Conservation (phyloP, 306 rosid species). For the Astragalus glycyphyllos region DNA sequence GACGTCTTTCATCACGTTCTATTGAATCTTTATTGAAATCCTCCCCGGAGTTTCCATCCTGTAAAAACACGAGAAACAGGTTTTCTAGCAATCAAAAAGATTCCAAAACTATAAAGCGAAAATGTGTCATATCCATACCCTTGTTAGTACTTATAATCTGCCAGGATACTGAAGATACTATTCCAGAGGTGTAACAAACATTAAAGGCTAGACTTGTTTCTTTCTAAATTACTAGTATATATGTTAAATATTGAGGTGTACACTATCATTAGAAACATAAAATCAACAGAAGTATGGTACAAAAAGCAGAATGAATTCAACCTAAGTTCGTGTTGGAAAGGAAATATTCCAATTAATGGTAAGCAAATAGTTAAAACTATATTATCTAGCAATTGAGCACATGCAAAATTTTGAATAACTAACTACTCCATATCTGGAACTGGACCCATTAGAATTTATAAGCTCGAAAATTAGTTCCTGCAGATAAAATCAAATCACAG, state of each 20-base stretch:
- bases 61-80: slow-evolving; percentile 32
- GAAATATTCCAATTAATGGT: slow-evolving; percentile 7
- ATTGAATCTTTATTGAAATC: slow-evolving; percentile 93
- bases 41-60: slow-evolving; percentile 97
- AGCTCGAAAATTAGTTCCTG: neutral
- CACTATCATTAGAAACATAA: slow-evolving; percentile 7
- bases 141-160: slow-evolving; percentile 20
- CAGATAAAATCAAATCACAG: neutral
- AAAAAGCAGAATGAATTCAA: slow-evolving; percentile 5
- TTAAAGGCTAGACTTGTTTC: slow-evolving; percentile 35
- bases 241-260: slow-evolving; percentile 13
- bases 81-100: slow-evolving; percentile 36
- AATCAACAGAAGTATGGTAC: slow-evolving; percentile 30
- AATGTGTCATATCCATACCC: slow-evolving; percentile 18
- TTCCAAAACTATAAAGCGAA: slow-evolving; percentile 32
- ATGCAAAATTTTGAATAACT: slow-evolving; percentile 27
- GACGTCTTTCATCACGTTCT: slow-evolving; percentile 96
- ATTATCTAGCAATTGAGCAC: slow-evolving; percentile 26
- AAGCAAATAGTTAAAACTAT: slow-evolving; percentile 18
- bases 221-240: neutral
- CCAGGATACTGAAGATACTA: slow-evolving; percentile 7
- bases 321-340: slow-evolving; percentile 31
- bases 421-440: neutral
- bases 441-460: slow-evolving; percentile 1
- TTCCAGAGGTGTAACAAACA: slow-evolving; percentile 26